Base-by-base conservation (phyloP, 192 early-diverging fungal species). In the Entomortierella parvispora region DNA sequence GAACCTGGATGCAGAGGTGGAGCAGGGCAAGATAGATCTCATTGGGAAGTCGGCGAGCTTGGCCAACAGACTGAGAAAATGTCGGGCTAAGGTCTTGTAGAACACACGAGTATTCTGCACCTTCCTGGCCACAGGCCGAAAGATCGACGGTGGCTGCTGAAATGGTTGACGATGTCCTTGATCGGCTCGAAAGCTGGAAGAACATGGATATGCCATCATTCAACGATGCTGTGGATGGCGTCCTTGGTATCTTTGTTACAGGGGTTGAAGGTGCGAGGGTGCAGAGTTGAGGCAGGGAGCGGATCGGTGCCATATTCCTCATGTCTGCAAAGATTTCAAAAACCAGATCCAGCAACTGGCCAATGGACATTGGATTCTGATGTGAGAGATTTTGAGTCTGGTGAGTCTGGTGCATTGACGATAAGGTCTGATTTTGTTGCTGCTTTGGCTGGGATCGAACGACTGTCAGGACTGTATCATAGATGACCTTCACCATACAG, bases 281-380 rank as follows among this genome's bases (percentile, higher is more conserved):
- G 11, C 25, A 53, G 11, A 72, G n/a, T 2, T 43, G 62, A 4
- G 69, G 62, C 4, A 72, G 25, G 3, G 43, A 26, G 25, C 69
- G 69, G 23, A 72, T 72, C 2, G 69, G 62, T 22, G 55, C 54
- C 20, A 64, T 10, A 37, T 65, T 72, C 1, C 69, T 31, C 69
- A 72, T 72, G 7, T 72, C 69, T 11, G 69, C 61, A 52, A 63
- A 72, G 11, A 72, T 65, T 28, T 72, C 69, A 23, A 72, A 72
- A 7, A 54, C 69, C 33, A 72, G 15, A 26, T 72, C 69, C 7
- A 72, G 43, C 28, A 72, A 31, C 8, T 46, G 69, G 8, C 69
- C 56, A 22, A 72, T 51, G 2, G 56, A 31, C 57, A 68, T 68
- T 28, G 42, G 56, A 4, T 20, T 42, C 6, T 53, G 11, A 25